Percentiles rank a stretch among this genome's conserved stretches.
These are phyloP conservation scores for Cystofilobasidium capitatum DNA, from an alignment of 768 basidiomycete species.

Conservation along the genomic window DNA sequence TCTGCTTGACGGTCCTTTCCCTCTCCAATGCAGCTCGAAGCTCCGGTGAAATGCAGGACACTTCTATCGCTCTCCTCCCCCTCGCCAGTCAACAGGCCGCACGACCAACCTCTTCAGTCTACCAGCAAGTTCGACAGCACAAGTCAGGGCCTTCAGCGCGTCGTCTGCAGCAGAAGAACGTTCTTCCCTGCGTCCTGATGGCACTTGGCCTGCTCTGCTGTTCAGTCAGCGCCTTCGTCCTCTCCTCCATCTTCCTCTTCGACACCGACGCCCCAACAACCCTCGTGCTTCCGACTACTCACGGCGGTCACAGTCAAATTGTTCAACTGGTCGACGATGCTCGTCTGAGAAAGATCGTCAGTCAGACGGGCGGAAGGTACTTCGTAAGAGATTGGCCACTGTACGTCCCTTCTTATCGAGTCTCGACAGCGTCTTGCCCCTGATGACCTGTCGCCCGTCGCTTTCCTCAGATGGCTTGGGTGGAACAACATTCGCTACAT, in stretches of 20 bases:
- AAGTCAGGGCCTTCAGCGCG: neutral
- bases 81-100: too few species aligned
- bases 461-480: slow-evolving; percentile 37
- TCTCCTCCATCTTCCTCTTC: neutral
- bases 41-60: too few species aligned
- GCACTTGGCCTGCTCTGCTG: neutral
- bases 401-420: slow-evolving; percentile 7
- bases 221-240: neutral
- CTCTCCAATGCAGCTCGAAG: too few species aligned
- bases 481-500: slow-evolving; percentile 50
- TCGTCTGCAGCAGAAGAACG: neutral
- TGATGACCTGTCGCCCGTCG: neutral
- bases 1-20: too few species aligned
- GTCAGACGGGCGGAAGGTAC: slow-evolving; percentile 41
- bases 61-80: too few species aligned
- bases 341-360: slow-evolving; percentile 32
- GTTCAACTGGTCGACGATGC: neutral
- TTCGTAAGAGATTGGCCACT: slow-evolving; percentile 43
- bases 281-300: neutral
- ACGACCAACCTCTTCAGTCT: too few species aligned
- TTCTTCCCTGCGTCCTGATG: neutral
- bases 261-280: neutral
- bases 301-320: neutral
- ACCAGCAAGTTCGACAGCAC: neutral
- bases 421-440: too few species aligned